Conservation (phyloP, 2,329 filamentous ascomycete genomes). For the Ophiocordyceps camponoti-rufipedis region DNA sequence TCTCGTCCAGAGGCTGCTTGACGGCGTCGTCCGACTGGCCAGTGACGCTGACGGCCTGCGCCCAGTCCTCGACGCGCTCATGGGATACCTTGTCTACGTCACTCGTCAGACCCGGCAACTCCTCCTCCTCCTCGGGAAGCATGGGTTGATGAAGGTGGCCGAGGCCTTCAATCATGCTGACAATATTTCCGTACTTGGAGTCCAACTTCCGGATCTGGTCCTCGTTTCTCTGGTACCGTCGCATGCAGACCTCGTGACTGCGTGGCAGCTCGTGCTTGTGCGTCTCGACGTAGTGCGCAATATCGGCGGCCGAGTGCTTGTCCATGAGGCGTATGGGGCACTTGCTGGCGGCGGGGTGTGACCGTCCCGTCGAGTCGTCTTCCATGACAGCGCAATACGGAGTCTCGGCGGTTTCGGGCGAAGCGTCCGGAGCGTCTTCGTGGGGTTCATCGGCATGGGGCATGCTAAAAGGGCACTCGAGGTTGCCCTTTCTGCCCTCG, state of each 20-base stretch:
- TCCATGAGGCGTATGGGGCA: conserved; percentile 89
- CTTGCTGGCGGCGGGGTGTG: conserved; percentile 35
- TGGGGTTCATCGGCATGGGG: conserved; percentile 11
- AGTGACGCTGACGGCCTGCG: conserved; percentile 50
- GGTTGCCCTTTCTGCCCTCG: conserved; percentile 57
- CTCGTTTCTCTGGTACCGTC: conserved; percentile 74
- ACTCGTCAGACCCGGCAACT: conserved; percentile 22
- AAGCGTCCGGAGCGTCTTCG: conserved; percentile 14
- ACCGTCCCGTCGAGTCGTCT: conserved; percentile 38
- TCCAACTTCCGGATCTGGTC: conserved; percentile 75
- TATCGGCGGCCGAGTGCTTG: conserved; percentile 81
- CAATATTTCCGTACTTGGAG: conserved; percentile 81
- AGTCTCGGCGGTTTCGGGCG: conserved; percentile 32
- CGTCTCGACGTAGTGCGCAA: conserved; percentile 82
- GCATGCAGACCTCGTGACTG: conserved; percentile 84
- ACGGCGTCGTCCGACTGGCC: conserved; percentile 15
- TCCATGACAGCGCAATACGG: conserved; percentile 47
- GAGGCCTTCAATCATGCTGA: conserved; percentile 85
- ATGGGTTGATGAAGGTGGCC: conserved; percentile 77
- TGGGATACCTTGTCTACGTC: conserved; percentile 36
- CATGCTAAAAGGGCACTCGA: conserved; percentile 63
- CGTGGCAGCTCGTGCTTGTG: conserved; percentile 91
- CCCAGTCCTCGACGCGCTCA: conserved; percentile 72
- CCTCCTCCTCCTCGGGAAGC: conserved; percentile 39
- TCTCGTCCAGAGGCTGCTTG: conserved; percentile 21